Evolutionary conservation across 176 grass and related monocot genomes (phyloP).

Genomic region (Alloteropsis semialata): DNA sequence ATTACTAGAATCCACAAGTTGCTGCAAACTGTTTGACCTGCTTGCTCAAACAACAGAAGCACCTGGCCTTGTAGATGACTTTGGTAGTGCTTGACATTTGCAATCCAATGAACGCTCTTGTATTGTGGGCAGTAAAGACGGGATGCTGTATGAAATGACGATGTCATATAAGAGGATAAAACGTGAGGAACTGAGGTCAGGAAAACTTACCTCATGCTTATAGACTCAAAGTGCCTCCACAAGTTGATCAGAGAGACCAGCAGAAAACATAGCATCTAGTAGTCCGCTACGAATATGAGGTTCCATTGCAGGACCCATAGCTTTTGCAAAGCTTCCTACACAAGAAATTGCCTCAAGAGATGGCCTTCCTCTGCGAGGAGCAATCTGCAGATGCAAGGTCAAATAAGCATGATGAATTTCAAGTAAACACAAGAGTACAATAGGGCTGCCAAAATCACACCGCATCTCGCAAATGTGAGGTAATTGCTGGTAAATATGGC

Average conservation of each 20-base stretch:
- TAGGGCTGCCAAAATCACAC: conserved; percentile 48
- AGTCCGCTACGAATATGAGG: conserved; percentile 81
- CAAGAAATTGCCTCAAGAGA: conserved; percentile 95
- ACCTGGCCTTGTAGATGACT: conserved; percentile 54
- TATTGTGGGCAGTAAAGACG: conserved; percentile 81
- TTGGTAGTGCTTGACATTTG: conserved; percentile 76
- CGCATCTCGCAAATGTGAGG: conserved; percentile 77
- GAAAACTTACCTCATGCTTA: conserved; percentile 63
- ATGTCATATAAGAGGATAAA: conserved; percentile 35
- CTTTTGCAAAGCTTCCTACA: conserved; percentile 91
- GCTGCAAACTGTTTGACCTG: conserved; percentile 56
- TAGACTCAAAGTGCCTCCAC: conserved; percentile 75
- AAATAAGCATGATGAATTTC: conserved; percentile 24
- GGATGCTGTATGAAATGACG: conserved; percentile 58
- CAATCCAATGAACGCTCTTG: conserved; percentile 91
- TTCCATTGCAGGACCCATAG: conserved; percentile 91
- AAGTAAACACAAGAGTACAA: conserved; percentile 30
- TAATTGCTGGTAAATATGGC: conserved; percentile 83
- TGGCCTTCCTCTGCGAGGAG: conserved; percentile 88
- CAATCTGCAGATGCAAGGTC: conserved; percentile 63
- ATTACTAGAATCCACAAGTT: conserved; percentile 53
- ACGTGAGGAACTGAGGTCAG: not conserved
- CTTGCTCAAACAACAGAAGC: conserved; percentile 45
- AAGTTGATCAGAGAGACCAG: conserved; percentile 79
- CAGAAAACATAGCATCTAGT: conserved; percentile 85